Evolutionary conservation across 2,329 filamentous ascomycete species (phyloP), one percentile per base, ranked within the genome.

Genomic region (Torrubiellomyces zombiae): DNA sequence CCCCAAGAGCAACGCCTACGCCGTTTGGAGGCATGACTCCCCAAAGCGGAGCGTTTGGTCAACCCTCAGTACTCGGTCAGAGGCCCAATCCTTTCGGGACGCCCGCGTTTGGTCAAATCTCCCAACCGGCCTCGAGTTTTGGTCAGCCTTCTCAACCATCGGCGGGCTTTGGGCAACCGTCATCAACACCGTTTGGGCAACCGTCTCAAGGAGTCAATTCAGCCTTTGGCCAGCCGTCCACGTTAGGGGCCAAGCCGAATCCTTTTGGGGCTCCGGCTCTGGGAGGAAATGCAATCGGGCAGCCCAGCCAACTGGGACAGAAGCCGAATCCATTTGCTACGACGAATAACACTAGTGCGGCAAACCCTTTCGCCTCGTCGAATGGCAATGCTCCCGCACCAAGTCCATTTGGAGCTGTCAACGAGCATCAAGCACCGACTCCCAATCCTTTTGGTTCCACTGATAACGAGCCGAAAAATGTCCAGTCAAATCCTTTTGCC

Each of bases 151-250:
- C 35, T 12, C 32, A 35, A 17, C 20, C 37, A 6, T 13, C 40
- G n/a, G 52, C 44, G 24, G 39, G 47, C 3, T 64, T 68, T 32
- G 54, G 58, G 7, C 51, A 60, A 18, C 39, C 53, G 8, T 44
- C 56, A 7, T 44, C 44, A 21, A 35, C 45, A 11, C 27, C 25
- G n/a, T 63, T 64, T 36, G 49, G 54, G 2, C 51, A 61, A 28
- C 37, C 53, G 8, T 48, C 58, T 6, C 51, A 55, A 26, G 40
- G 47, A 19, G 38, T 34, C 3, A 9, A 28, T 37, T 7, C 43
- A 38, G 23, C 28, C 34, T 67, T 70, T 32, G 55, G 60, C 3
- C 53, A 62, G 20, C 34, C 58, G 16, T 44, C 53, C 18, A 29
- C 39, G 2, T 28, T 50, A 15, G 48, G 44, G 8, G 34, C 38